Evolutionary conservation across 116 monocot species (phyloP), one percentile per base, ranked within the genome.

Genomic region (Papilionanthe hybrid): DNA sequence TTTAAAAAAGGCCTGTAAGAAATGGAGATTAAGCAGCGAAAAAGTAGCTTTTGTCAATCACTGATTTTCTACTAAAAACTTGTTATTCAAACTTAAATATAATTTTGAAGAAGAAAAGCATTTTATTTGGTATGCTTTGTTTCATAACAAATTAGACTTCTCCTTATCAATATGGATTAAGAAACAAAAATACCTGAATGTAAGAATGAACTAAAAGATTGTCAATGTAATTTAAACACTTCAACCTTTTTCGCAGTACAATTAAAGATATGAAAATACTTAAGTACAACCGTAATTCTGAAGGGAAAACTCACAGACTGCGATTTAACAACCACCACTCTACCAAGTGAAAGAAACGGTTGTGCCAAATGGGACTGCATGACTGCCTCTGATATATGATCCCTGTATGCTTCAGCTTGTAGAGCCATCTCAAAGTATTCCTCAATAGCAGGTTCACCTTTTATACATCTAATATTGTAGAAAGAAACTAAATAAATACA

Each of bases 381-480:
- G 11, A 93, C 72, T 72, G 86, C 91, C 75, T 93, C 90, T 75
- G 85, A 89, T 72, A 99, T 81, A 79, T n/a, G 43, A 66, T 85
- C 80, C 81, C 87, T 80, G 25, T 86, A 82, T 73, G 79, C 48
- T 79, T 95, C 99, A 66, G 93, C 90, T 85, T 99, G 82, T 80
- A 78, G 69, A 9, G 78, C 80, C 95, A 94, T 77, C 63, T 91
- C 90, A 83, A 81, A 88, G 72, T 99, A 99, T 72, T 99, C 91
- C 76, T 99, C 99, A 79, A 99, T 99, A 69, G 99, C 87, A 57
- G 99, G 99, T 73, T 99, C 95, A 49, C 99, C 99, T 75, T 95
- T 99, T 83, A 99, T 99, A 78, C 99, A 99, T 77, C 99, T 98
- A 80, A 79, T 43, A n/a, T 43, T 71, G 49, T 30, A 68, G 12